These are phyloP conservation scores for Mycoemilia scoparia DNA, from an alignment of 192 early-diverging fungal species.

Conservation along the genomic window DNA sequence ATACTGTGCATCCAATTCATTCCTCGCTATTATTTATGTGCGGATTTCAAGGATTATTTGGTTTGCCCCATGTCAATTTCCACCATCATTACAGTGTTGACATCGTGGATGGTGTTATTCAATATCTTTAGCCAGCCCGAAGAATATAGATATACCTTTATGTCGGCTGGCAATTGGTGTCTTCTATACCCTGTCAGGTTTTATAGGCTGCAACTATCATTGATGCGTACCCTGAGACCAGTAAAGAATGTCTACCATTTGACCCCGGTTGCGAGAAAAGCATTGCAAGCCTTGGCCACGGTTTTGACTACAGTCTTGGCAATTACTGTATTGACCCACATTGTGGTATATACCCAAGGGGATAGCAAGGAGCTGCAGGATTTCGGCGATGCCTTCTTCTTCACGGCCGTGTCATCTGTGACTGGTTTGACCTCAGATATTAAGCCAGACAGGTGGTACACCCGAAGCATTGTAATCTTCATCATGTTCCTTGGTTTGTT, in stretches of 20 bases:
- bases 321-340: conserved; percentile 50
- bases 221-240: conserved; percentile 37
- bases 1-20: conserved; percentile 36
- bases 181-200: conserved; percentile 46
- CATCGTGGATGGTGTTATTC: conserved; percentile 28
- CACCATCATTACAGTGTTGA: conserved; percentile 35
- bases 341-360: conserved; percentile 40
- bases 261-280: conserved; percentile 42
- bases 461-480: conserved; percentile 34
- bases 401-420: conserved; percentile 36
- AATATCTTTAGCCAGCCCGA: conserved; percentile 17
- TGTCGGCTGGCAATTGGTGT: conserved; percentile 35
- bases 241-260: conserved; percentile 42
- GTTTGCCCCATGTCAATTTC: conserved; percentile 31
- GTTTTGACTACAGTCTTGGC: conserved; percentile 53
- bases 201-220: conserved; percentile 40
- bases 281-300: conserved; percentile 31
- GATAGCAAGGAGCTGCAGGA: conserved; percentile 25
- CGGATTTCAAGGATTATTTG: conserved; percentile 29
- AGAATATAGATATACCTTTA: conserved; percentile 30
- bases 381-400: conserved; percentile 40
- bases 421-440: conserved; percentile 51
- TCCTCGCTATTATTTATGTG: conserved; percentile 39
- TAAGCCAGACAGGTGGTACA: conserved; percentile 35
- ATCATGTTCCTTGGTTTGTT: conserved; percentile 58